phyloP scores from a whole-genome alignment of 768 basidiomycete species.

The Pulveroboletus sp. region DNA sequence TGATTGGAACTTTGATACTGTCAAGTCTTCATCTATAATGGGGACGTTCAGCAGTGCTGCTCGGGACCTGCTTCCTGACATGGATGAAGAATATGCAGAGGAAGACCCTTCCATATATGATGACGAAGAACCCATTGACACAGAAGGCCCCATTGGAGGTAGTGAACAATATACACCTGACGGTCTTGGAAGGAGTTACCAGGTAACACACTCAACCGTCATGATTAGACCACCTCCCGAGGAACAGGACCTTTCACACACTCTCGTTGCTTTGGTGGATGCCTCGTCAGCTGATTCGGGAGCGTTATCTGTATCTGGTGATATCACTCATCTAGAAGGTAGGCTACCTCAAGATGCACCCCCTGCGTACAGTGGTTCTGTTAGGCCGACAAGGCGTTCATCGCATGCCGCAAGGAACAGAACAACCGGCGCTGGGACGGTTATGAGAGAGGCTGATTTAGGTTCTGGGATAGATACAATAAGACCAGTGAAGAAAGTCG shows the following conservation, averaged over 20 bases:
- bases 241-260: conserved; percentile 41
- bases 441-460: conserved; percentile 78
- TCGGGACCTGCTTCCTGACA: conserved; percentile 61
- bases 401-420: conserved; percentile 77
- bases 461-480: conserved; percentile 88
- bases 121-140: conserved; percentile 55
- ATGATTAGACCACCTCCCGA: conserved; percentile 48
- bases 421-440: conserved; percentile 59
- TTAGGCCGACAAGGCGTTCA: conserved; percentile 60
- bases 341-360: conserved; percentile 52
- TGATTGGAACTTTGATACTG: conserved; percentile 95
- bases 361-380: conserved; percentile 69
- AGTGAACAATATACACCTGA: conserved; percentile 44
- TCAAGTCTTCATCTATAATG: conserved; percentile 68
- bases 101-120: conserved; percentile 38
- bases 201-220: conserved; percentile 68
- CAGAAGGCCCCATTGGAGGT: conserved; percentile 59
- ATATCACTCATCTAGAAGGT: conserved; percentile 32
- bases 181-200: conserved; percentile 47
- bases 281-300: conserved; percentile 40
- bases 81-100: conserved; percentile 51
- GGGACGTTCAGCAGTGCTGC: conserved; percentile 73
- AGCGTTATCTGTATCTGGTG: conserved; percentile 35
- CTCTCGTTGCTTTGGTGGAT: conserved; percentile 35
- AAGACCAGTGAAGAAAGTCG: conserved; percentile 89